Base-by-base conservation (phyloP, 2,329 filamentous ascomycete species). In the Colletotrichum liaoningense region DNA sequence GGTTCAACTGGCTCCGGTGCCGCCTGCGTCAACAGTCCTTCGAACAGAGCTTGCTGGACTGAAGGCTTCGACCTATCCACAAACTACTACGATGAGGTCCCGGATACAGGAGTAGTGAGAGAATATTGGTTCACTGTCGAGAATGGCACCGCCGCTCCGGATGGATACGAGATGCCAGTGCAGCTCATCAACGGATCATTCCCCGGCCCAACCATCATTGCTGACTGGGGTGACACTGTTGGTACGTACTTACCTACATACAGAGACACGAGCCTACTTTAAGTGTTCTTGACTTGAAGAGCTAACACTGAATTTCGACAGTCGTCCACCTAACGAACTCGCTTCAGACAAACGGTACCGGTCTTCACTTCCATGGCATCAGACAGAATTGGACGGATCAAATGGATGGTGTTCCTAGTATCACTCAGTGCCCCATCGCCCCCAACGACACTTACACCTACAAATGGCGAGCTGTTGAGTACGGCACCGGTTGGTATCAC, bases 331-430 rank as follows among this genome's bases (percentile, higher is more conserved):
- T 93, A 6, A 87, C 82, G 38, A 93, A 92, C 78, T 78, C 78
- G 1, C 72, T 85, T 38, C 55, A 74, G 76, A 83, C 59, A 65
- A 92, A 93, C 74, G 90, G 90, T 33, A 92, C 90, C 8, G 85
- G 85, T 9, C 88, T 92, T 22, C 91, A 93, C 77, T 93, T 86
- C 82, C 91, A 93, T 76, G 91, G 90, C 22, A 82, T 93, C 42
- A 86, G 88, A 7, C 89, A 93, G 77, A 83, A 86, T 72, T 82
- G 86, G 77, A 88, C 84, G 60, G 88, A 86, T 75, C 82, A 87
- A 69, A 83, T 88, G 64, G 91, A 93, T 75, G 91, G 91, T 67
- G 89, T 91, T 3, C 81, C 79, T 1, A 81, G 80, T 6, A 80
- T 88, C 24, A 88, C 85, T 0, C 84, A 89, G 75, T 89, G 88